Conservation (phyloP, 352 stramenopile species). For the Phytophthora hybrid region DNA sequence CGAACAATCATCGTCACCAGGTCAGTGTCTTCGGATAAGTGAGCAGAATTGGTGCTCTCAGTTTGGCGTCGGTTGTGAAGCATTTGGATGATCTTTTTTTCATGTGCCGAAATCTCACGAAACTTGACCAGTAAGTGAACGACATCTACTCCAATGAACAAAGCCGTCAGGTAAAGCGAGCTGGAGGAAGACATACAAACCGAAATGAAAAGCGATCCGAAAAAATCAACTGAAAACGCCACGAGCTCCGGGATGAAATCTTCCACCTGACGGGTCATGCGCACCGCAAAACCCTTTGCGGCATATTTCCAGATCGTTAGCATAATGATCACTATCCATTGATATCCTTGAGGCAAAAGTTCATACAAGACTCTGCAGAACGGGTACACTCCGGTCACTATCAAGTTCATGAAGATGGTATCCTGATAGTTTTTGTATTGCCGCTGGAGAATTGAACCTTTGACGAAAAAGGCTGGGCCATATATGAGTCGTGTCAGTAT, state of each 20-base stretch:
- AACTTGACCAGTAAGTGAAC: slow-evolving; percentile 7
- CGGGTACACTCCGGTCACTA: slow-evolving; percentile 6
- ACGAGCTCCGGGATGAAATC: slow-evolving; percentile 21
- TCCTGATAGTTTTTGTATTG: background rate
- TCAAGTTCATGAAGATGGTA: background rate
- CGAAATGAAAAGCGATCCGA: slow-evolving; percentile 27
- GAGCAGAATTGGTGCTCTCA: too few relatives aligned
- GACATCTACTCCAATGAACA: slow-evolving; percentile 13
- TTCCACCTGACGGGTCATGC: background rate
- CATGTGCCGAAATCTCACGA: background rate
- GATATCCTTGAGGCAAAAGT: background rate
- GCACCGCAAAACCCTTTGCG: slow-evolving; percentile 4
- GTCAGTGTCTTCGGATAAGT: too few relatives aligned
- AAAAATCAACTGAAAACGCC: slow-evolving; percentile 24
- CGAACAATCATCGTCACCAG: too few relatives aligned
- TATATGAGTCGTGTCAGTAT: background rate
- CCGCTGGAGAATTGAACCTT: background rate
- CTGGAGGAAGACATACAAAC: slow-evolving; percentile 23
- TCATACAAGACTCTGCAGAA: slow-evolving; percentile 13
- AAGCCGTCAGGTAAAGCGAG: slow-evolving; percentile 4
- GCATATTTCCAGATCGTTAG: slow-evolving; percentile 15
- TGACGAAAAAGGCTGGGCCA: background rate
- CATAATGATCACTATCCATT: slow-evolving; percentile 6
- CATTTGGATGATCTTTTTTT: background rate
- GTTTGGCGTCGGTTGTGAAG: background rate